These are phyloP conservation scores for Nicotiana sylvestris DNA, from an alignment of 257 asterid species.

Conservation along the genomic window DNA sequence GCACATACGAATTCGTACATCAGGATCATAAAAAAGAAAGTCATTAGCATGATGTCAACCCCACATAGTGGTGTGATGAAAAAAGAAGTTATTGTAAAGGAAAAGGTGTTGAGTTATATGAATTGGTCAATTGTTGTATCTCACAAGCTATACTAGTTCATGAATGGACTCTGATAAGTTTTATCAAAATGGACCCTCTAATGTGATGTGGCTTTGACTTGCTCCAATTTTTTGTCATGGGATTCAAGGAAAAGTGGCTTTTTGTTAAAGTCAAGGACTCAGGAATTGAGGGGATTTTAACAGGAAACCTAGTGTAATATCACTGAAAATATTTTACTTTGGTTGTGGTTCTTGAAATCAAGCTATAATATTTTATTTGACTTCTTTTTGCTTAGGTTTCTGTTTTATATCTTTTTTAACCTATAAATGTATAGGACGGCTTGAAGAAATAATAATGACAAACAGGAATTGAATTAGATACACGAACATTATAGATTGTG, in stretches of 20 bases:
- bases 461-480: not conserved
- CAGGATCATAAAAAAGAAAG: not conserved
- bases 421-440: not conserved
- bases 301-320: not conserved
- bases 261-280: not conserved
- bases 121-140: not conserved
- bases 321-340: not conserved
- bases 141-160: not conserved
- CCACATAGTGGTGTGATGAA: not conserved
- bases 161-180: not conserved
- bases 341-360: not conserved
- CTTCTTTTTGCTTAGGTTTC: not conserved
- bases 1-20: too few species aligned
- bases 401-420: not conserved
- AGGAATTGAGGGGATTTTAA: not conserved
- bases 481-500: not conserved
- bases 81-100: not conserved
- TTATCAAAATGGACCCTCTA: not conserved
- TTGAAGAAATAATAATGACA: not conserved
- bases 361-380: not conserved
- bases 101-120: not conserved
- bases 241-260: not conserved
- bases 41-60: not conserved
- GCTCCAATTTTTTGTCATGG: not conserved
- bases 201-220: not conserved